Conservation (phyloP, 1,284 basidiomycete species). For the Leccinum cinnamomeum region DNA sequence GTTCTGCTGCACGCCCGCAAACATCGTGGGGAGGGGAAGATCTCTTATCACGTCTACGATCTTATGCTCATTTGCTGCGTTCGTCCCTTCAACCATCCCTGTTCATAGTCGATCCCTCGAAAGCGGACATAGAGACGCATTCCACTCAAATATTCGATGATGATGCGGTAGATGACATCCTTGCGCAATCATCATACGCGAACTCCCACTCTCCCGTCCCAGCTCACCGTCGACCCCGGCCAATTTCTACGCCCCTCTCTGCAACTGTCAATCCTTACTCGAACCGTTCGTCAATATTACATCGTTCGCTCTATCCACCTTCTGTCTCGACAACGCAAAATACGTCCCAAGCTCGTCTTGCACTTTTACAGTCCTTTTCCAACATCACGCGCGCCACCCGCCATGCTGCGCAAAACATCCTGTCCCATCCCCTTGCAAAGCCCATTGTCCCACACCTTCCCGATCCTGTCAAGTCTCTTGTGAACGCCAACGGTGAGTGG, state of each 20-base stretch:
- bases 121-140: constrained; percentile 88
- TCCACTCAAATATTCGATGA: constrained; percentile 78
- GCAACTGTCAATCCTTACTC: constrained; percentile 56
- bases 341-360: constrained; percentile 67
- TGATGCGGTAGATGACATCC: constrained; percentile 80
- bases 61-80: constrained; percentile 74
- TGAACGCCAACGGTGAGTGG: constrained; percentile 81
- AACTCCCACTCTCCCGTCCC: constrained; percentile 82
- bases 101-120: constrained; percentile 90
- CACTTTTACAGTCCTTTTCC: constrained; percentile 82
- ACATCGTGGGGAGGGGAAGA: constrained; percentile 86
- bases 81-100: constrained; percentile 79
- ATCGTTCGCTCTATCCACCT: constrained; percentile 64
- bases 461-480: constrained; percentile 84
- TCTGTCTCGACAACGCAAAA: constrained; percentile 49
- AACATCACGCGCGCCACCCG: constrained; percentile 88
- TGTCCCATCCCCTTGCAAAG: constrained; percentile 91
- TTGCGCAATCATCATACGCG: constrained; percentile 71
- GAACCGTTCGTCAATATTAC: constrained; percentile 70
- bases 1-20: constrained; percentile 43
- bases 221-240: constrained; percentile 73
- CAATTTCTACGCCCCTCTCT: constrained; percentile 47
- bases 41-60: constrained; percentile 68
- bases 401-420: constrained; percentile 86
- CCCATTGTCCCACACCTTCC: constrained; percentile 94